phyloP scores from a whole-genome alignment of 2,329 filamentous ascomycete genomes.

The Fusarium metavorans region DNA sequence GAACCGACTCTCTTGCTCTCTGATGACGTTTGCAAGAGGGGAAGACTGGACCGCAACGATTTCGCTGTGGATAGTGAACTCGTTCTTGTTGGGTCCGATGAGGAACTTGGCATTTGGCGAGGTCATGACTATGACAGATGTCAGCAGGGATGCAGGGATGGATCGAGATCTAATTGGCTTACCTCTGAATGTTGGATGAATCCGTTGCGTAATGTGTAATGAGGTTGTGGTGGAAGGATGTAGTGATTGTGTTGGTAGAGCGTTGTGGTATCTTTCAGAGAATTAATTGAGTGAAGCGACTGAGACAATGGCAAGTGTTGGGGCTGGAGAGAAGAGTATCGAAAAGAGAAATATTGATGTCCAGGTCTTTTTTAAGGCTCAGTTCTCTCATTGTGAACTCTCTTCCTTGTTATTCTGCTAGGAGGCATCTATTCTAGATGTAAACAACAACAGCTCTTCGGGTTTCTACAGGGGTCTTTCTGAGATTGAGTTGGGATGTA shows the following conservation, averaged over 20 bases:
- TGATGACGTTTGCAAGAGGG: neutral
- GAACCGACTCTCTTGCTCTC: neutral
- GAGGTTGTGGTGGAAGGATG: neutral
- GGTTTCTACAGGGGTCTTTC: neutral
- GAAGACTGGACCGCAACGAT: neutral
- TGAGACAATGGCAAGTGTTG: neutral
- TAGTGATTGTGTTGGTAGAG: neutral
- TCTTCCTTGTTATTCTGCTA: neutral
- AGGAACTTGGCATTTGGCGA: neutral
- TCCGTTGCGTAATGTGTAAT: neutral
- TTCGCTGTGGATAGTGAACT: neutral
- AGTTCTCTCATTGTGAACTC: neutral
- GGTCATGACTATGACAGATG: neutral
- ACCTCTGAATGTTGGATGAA: neutral
- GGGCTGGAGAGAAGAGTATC: neutral
- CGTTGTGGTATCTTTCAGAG: neutral
- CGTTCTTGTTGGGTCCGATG: neutral
- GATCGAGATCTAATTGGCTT: fast-evolving
- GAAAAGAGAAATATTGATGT: no score
- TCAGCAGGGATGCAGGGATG: neutral
- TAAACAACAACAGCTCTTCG: neutral
- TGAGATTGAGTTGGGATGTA: neutral
- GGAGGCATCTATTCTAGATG: neutral
- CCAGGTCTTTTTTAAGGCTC: no score
- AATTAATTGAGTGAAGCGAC: neutral